Percentiles rank a stretch among this genome's conserved stretches.
These are phyloP conservation scores for Cordia subcordata DNA, from an alignment of 257 asterid species.

Conservation along the genomic window DNA sequence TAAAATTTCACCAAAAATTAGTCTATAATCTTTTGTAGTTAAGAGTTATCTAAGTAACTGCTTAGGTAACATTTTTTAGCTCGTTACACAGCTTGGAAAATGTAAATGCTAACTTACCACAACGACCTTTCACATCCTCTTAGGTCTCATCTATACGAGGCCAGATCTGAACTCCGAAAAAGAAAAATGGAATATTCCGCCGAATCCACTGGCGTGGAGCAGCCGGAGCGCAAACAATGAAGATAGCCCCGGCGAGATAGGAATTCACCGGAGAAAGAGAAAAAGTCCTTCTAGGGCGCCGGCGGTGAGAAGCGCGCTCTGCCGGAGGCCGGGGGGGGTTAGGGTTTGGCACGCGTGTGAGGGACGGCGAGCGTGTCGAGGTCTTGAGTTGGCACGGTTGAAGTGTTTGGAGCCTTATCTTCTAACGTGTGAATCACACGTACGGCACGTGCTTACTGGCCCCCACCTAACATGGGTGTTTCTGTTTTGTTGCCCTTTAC, in stretches of 20 bases:
- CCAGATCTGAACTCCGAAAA: constrained; percentile 35
- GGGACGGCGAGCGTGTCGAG: constrained; percentile 51
- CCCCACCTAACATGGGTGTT: not conserved
- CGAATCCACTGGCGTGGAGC: constrained; percentile 15
- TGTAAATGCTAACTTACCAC: constrained; percentile 23
- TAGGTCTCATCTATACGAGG: constrained; percentile 4
- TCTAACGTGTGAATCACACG: constrained; percentile 74
- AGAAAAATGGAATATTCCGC: constrained; percentile 24
- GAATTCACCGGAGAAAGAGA: not conserved
- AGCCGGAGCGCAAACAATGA: constrained; percentile 14
- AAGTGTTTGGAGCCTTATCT: constrained; percentile 61
- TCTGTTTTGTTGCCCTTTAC: not conserved
- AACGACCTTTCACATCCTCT: constrained; percentile 15
- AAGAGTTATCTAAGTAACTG: too few relatives aligned
- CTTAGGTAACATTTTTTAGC: too few relatives aligned
- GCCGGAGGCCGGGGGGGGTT: constrained; percentile 3
- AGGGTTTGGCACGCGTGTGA: constrained; percentile 55
- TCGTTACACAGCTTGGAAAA: not conserved
- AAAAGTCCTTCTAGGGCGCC: not conserved
- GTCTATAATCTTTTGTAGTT: too few relatives aligned
- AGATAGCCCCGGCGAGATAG: not conserved
- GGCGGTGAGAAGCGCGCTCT: too few relatives aligned
- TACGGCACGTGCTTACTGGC: constrained; percentile 44
- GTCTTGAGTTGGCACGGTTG: constrained; percentile 50
- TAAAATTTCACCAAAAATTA: too few relatives aligned